These are phyloP conservation scores for Aspergillus sp. DNA, from an alignment of 2,329 filamentous ascomycete species.

Conservation along the genomic window DNA sequence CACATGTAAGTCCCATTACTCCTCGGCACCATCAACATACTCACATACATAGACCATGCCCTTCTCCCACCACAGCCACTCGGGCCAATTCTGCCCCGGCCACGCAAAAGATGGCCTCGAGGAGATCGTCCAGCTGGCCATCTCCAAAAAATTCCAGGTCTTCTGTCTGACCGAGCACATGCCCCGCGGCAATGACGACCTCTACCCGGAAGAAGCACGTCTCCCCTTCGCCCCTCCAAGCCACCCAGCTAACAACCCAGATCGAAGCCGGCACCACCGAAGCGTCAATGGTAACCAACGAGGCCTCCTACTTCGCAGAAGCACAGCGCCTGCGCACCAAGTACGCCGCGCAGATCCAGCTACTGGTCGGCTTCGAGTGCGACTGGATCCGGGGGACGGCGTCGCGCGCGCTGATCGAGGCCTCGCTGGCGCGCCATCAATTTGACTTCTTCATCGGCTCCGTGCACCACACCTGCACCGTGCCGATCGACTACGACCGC, in stretches of 20 bases:
- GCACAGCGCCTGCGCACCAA: slow-evolving; percentile 68
- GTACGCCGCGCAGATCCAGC: slow-evolving; percentile 69
- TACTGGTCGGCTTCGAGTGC: slow-evolving; percentile 87
- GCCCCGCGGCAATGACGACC: slow-evolving; percentile 73
- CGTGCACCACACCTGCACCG: slow-evolving; percentile 80
- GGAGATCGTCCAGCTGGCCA: slow-evolving; percentile 76
- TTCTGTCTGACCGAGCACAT: slow-evolving; percentile 95
- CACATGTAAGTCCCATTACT: no score
- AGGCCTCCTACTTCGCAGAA: slow-evolving; percentile 68
- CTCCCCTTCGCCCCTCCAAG: background rate
- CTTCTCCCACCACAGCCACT: slow-evolving; percentile 97
- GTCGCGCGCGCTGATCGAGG: slow-evolving; percentile 59
- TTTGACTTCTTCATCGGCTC: slow-evolving; percentile 93
- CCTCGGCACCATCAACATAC: no score
- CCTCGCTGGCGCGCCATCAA: slow-evolving; percentile 58
- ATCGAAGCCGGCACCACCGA: slow-evolving; percentile 33
- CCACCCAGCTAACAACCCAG: slow-evolving; percentile 14
- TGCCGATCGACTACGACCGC: slow-evolving; percentile 85
- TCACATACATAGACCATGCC: slow-evolving; percentile 61
- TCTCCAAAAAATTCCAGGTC: slow-evolving; percentile 73
- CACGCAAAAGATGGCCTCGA: slow-evolving; percentile 86
- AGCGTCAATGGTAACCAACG: slow-evolving; percentile 45
- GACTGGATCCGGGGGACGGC: slow-evolving; percentile 78
- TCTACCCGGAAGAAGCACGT: slow-evolving; percentile 85
- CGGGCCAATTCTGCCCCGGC: slow-evolving; percentile 90